phyloP scores from a whole-genome alignment of 2,329 filamentous ascomycete genomes.

The Xylariales sp. region DNA sequence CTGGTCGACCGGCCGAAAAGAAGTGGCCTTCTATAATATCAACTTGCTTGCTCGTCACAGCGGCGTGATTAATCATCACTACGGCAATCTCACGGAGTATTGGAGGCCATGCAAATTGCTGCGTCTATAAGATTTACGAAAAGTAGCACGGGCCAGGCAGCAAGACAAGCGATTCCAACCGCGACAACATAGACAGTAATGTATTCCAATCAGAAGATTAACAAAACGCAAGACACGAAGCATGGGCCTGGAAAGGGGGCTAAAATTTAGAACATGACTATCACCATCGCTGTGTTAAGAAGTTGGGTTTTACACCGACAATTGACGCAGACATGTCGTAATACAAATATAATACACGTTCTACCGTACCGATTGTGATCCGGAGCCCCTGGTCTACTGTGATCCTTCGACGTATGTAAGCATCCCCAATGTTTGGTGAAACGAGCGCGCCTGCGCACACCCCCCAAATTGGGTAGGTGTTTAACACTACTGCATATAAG shows the following conservation, averaged over 20 bases:
- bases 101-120: not conserved
- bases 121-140: not conserved
- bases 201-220: conserved; percentile 10
- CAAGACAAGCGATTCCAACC: not conserved
- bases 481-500: conserved; percentile 25
- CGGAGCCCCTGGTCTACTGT: not conserved
- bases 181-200: conserved; percentile 9
- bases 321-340: conserved; percentile 4
- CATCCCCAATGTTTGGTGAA: conserved; percentile 19
- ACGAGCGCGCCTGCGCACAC: conserved; percentile 16
- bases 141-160: conserved; percentile 9
- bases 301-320: conserved; percentile 6
- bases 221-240: conserved; percentile 11
- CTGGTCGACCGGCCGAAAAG: conserved; percentile 1
- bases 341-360: conserved; percentile 20
- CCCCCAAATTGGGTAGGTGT: conserved; percentile 33
- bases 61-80: not conserved
- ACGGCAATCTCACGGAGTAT: not conserved
- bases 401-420: conserved; percentile 22
- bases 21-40: conserved; percentile 1
- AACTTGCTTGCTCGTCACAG: conserved; percentile 5
- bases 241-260: conserved; percentile 1
- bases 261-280: conserved; percentile 25
- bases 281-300: conserved; percentile 1
- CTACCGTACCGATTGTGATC: not conserved